Percentiles rank a stretch among this genome's conserved stretches.
Evolutionary conservation across 768 basidiomycete genomes (phyloP).

Genomic region (Kwoniella pini): DNA sequence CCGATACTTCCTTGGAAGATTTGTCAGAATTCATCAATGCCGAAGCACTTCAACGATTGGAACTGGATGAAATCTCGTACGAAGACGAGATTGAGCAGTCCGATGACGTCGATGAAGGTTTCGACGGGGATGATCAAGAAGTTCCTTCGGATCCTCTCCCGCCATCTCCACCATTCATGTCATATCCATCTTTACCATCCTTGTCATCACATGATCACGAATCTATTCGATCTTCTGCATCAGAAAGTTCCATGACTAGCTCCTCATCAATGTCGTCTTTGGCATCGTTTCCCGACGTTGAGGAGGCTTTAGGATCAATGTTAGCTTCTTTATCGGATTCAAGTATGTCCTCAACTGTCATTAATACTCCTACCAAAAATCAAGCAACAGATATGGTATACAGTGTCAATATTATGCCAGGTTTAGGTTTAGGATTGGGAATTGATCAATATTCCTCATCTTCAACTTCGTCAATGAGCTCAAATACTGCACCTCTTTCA

Average conservation of each 20-base stretch:
- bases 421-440: conserved; percentile 41
- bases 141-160: conserved; percentile 26
- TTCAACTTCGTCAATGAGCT: conserved; percentile 16
- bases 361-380: conserved; percentile 11
- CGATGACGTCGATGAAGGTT: not conserved
- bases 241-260: conserved; percentile 31
- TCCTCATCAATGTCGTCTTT: conserved; percentile 38
- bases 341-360: conserved; percentile 16
- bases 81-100: not conserved
- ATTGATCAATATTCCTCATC: conserved; percentile 13
- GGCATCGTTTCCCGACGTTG: conserved; percentile 44
- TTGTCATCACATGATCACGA: conserved; percentile 32
- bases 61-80: not conserved
- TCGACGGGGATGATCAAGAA: not conserved
- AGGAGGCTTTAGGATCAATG: conserved; percentile 50
- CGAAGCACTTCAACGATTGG: not conserved
- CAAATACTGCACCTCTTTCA: conserved; percentile 33
- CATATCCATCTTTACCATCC: conserved; percentile 44
- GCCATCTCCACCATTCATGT: conserved; percentile 45
- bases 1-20: conserved; percentile 14
- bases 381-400: conserved; percentile 2
- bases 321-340: conserved; percentile 41
- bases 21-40: conserved; percentile 5
- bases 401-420: conserved; percentile 6
- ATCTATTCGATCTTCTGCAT: conserved; percentile 23